Evolutionary conservation across 1,284 basidiomycete genomes (phyloP), one percentile per base, ranked within the genome.

Genomic region (Ganoderma lingzhi): DNA sequence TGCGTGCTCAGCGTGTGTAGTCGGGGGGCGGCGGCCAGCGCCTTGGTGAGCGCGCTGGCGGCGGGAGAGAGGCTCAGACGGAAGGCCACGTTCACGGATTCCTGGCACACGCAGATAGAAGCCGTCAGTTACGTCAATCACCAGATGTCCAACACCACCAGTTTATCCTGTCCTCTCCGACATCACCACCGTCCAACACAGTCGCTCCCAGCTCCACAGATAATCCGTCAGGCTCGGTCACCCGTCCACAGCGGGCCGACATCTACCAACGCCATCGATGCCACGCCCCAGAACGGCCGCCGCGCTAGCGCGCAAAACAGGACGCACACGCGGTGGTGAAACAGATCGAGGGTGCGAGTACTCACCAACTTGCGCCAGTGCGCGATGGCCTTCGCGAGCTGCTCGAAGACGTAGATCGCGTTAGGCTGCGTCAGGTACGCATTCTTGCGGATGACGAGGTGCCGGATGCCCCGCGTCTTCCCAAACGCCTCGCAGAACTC

Each of bases 401-500:
- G 80, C 23, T 78, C 77, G 42, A 90, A 78, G 56, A 88, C 75
- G 62, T 81, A 80, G 41, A 79, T 77, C 2, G 85, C 81, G 35
- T 84, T 82, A 0, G 82, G 79, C 61, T 85, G 83, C 9, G 87
- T 88, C 53, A 89, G 82, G 74, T 89, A 90, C 2, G 84, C 82
- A 41, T 80, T 79, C 76, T 89, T 90, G 60, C 85, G 83, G 63
- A 90, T 74, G 41, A 84, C 83, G 61, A 90, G 77, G 72, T 85
- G 84, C 51, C 79, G 79, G 45, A 87, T 68, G 9, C 64, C 66
- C 6, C 72, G 71, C 42, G 84, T 74, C 15, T 71, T 70, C 45
- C 75, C 70, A 56, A 90, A 80, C 2, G 81, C 82, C 28, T 75
- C 69, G 68, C 82, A 85, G 64, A 87, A 85, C n/a, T 77, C 77